A percentile compares a stretch with the other conserved stretches of the same genome.
phyloP scores from a whole-genome alignment of 2,329 filamentous ascomycete genomes.

The Ambrosiella beaveri region DNA sequence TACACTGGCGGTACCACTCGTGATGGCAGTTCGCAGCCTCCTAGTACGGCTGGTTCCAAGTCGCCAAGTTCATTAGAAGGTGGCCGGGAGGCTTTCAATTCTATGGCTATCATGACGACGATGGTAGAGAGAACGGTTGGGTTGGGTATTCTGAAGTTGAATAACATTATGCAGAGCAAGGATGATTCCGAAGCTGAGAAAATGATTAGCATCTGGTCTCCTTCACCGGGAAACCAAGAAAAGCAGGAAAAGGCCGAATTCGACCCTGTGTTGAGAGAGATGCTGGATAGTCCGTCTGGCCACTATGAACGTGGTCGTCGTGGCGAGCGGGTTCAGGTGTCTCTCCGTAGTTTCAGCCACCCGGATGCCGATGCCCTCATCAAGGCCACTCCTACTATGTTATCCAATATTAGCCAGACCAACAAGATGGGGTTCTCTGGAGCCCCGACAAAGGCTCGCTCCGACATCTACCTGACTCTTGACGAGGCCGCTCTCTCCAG shows the following conservation, averaged over 20 bases:
- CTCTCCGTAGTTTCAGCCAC: slow-evolving; percentile 60
- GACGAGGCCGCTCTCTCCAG: slow-evolving; percentile 61
- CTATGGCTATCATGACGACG: slow-evolving; percentile 17
- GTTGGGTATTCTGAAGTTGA: slow-evolving; percentile 61
- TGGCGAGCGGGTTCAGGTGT: slow-evolving; percentile 63
- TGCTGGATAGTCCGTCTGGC: slow-evolving; percentile 58
- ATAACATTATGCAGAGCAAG: slow-evolving; percentile 49
- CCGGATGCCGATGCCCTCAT: slow-evolving; percentile 66
- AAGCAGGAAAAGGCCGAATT: slow-evolving; percentile 34
- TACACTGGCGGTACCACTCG: slow-evolving; percentile 23
- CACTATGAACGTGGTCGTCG: slow-evolving; percentile 55
- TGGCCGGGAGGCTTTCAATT: slow-evolving; percentile 10
- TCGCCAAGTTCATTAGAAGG: slow-evolving; percentile 24
- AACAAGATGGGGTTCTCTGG: slow-evolving; percentile 87
- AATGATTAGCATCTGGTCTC: slow-evolving; percentile 60
- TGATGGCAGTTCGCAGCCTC: slow-evolving; percentile 21
- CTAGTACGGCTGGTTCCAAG: slow-evolving; percentile 40
- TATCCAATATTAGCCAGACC: slow-evolving; percentile 66
- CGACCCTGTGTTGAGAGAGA: slow-evolving; percentile 52
- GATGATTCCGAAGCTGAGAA: slow-evolving; percentile 60
- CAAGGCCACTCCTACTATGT: slow-evolving; percentile 69
- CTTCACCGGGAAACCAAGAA: slow-evolving; percentile 25
- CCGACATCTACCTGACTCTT: slow-evolving; percentile 87
- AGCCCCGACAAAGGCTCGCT: slow-evolving; percentile 70
- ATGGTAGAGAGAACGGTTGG: slow-evolving; percentile 44